A percentile compares a stretch with the other conserved stretches of the same genome.
phyloP scores from a whole-genome alignment of 805 yeast genomes.

The Cyberlindnera sargentensis region DNA sequence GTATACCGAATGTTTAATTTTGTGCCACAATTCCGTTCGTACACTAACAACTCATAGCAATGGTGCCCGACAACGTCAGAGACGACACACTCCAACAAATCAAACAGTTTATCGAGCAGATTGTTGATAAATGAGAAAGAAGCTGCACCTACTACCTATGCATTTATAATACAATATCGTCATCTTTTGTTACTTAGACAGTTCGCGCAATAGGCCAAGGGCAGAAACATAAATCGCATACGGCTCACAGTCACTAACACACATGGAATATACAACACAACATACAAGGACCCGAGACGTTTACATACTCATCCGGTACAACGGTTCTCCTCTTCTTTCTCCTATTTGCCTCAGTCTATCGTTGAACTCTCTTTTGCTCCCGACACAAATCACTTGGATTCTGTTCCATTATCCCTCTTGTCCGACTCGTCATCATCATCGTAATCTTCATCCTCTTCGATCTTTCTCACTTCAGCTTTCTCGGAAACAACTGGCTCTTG shows the following conservation, averaged over 20 bases:
- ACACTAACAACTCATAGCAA: conserved; percentile 23
- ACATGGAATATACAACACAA: not conserved
- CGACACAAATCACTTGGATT: conserved; percentile 2
- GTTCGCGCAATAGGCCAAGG: not conserved
- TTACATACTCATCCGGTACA: too few species aligned
- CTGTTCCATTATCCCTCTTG: conserved; percentile 8
- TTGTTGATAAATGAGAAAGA: conserved; percentile 31
- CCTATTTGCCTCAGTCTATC: not conserved
- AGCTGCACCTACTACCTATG: not conserved
- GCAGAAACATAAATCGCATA: too few species aligned
- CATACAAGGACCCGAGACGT: not conserved
- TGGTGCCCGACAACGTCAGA: conserved; percentile 64
- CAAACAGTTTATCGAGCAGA: conserved; percentile 47
- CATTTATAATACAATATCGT: not conserved
- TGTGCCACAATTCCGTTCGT: not conserved
- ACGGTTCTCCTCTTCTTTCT: not conserved
- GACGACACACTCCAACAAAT: conserved; percentile 53
- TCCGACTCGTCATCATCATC: conserved; percentile 28
- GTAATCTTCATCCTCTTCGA: conserved; percentile 33
- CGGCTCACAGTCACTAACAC: too few species aligned
- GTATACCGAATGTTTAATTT: conserved; percentile 10
- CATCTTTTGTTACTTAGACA: not conserved
- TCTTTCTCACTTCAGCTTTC: conserved; percentile 31
- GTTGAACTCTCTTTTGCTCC: too few species aligned
- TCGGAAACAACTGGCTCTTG: conserved; percentile 17